These are phyloP conservation scores for Gossypium laxum DNA, from an alignment of 441 rosid species.

Conservation along the genomic window DNA sequence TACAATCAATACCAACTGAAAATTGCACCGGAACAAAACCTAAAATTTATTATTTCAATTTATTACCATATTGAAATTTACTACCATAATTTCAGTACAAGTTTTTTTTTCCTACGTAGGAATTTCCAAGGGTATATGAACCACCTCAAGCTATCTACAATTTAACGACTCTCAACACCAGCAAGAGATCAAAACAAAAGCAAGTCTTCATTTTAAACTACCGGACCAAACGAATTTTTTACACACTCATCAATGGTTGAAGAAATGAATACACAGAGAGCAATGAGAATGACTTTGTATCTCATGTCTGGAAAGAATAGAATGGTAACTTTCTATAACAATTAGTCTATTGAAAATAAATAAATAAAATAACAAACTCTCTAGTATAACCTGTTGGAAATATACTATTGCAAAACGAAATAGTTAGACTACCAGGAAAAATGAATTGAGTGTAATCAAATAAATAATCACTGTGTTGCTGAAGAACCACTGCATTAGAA, in stretches of 20 bases:
- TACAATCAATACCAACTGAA: too few relatives aligned
- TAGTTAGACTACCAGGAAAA: too few relatives aligned
- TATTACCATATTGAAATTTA: too few relatives aligned
- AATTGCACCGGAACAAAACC: too few relatives aligned
- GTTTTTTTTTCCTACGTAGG: background rate
- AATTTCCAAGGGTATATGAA: background rate
- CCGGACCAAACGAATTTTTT: conserved; percentile 24
- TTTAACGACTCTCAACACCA: background rate
- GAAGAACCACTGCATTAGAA: too few relatives aligned
- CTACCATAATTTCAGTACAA: too few relatives aligned
- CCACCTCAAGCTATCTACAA: background rate
- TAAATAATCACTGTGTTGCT: too few relatives aligned
- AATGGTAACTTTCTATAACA: conserved; percentile 25
- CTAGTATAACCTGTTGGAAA: background rate
- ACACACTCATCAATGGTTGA: conserved; percentile 19
- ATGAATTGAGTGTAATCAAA: too few relatives aligned
- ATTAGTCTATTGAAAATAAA: conserved; percentile 18
- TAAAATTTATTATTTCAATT: too few relatives aligned
- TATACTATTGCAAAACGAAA: background rate
- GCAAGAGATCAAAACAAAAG: background rate
- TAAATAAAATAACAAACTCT: background rate
- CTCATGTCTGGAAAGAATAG: conserved; percentile 15
- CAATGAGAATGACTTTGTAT: conserved; percentile 23
- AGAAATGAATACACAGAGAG: conserved; percentile 22
- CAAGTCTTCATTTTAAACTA: background rate